Base-by-base conservation (phyloP, 805 yeast species). In the Danielozyma ontarioensis region DNA sequence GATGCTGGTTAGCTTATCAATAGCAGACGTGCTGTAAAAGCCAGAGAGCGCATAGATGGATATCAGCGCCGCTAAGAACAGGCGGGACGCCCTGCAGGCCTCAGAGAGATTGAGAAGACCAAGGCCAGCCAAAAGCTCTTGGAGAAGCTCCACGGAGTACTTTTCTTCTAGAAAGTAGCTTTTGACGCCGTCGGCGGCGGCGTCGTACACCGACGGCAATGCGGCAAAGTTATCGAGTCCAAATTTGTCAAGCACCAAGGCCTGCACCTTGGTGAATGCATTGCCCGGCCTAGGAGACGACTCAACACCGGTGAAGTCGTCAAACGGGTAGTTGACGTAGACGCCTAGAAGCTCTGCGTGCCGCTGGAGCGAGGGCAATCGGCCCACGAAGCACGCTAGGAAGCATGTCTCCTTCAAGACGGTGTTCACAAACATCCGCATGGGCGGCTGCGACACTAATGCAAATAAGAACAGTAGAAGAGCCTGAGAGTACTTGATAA, bases 361-460 rank as follows among this genome's bases (percentile, higher is more conserved):
- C 14, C 13, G 10, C n/a, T 27, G 17, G n/a, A n/a, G n/a, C n/a
- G n/a, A n/a, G n/a, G n/a, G n/a, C n/a, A n/a, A n/a, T 25, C 15
- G 10, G 7, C 13, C 15, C 10, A 13, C 28, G 15, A 36, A 28
- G 4, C 14, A 4, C 25, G 29, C 28, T 10, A 51, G 10, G 7
- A 32, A 26, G 2, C 55, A 41, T 5, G 47, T n/a, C 14, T 56
- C 54, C 12, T 50, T 49, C 19, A 68, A 19, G 3, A 69, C 23
- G 0, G 58, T 38, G 33, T 53, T 57, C 4, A 56, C 31, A 30
- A 53, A 68, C 29, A 60, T 44, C 35, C 76, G 51, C 0, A 73
- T 60, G 0, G 73, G 71, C 5, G 64, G 42, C 33, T 62, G 69
- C 3, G 73, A 64, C 5, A 68, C 31, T 1, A 61, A 33, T 5